Conservation (phyloP, 495 filamentous ascomycete genomes). For the Annulohypoxylon stygium region DNA sequence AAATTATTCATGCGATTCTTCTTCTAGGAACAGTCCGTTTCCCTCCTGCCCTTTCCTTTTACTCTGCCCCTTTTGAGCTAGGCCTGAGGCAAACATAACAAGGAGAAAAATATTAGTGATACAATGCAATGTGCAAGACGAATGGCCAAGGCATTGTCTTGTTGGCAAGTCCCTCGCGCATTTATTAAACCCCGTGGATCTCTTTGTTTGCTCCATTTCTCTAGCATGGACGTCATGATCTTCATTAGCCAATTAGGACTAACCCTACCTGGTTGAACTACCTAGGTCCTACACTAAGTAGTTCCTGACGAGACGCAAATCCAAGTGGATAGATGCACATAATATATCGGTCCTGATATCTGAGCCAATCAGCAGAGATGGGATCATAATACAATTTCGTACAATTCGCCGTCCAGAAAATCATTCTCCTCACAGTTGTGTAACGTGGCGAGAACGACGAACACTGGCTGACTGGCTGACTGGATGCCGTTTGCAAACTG, state of each 20-base stretch:
- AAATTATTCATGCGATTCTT: conserved; percentile 1
- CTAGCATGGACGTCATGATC: conserved; percentile 2
- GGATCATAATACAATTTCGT: conserved; percentile 3
- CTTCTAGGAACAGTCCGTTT: not conserved
- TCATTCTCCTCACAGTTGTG: not conserved
- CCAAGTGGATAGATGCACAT: not conserved
- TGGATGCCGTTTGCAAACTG: not conserved
- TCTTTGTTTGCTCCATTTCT: not conserved
- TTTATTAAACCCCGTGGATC: not conserved
- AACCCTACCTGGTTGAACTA: not conserved
- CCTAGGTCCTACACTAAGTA: not conserved
- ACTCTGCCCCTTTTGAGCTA: not conserved
- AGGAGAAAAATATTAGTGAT: not conserved
- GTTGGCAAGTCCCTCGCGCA: not conserved
- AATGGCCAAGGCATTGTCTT: not conserved
- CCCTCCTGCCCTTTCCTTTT: not conserved
- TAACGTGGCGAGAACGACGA: not conserved
- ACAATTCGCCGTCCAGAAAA: not conserved
- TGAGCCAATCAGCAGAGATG: conserved; percentile 4
- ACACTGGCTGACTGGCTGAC: not conserved
- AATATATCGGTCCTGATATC: not conserved
- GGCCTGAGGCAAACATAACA: not conserved
- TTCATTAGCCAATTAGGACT: not conserved
- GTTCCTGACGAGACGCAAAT: not conserved
- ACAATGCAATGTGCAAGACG: not conserved